Percentiles rank a stretch among this genome's conserved stretches.
Conservation (phyloP, 768 basidiomycete species). For the Panus rudis region DNA sequence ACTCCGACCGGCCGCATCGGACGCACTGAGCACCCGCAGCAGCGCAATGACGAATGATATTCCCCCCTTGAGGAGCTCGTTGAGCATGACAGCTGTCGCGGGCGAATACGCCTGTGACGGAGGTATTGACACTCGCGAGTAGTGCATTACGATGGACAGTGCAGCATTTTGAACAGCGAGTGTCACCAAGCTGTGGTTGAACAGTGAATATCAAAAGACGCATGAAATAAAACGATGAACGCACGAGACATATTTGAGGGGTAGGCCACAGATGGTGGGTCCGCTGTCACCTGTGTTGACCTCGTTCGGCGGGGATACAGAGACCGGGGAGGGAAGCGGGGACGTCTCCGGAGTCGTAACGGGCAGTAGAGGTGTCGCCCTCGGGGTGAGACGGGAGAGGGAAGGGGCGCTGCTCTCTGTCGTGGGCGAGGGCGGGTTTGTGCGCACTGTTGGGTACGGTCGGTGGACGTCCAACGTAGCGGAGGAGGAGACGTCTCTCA, state of each 20-base stretch:
- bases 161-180: constrained; percentile 94
- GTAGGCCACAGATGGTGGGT: constrained; percentile 62
- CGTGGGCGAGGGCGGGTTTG: constrained; percentile 38
- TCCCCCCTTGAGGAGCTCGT: constrained; percentile 88
- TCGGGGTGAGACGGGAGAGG: constrained; percentile 17
- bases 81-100: constrained; percentile 88
- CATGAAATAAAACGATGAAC: constrained; percentile 21
- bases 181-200: constrained; percentile 55
- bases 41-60: constrained; percentile 88
- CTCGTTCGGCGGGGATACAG: constrained; percentile 7
- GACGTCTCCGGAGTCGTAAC: constrained; percentile 7
- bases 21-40: constrained; percentile 2
- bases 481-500: constrained; percentile 18
- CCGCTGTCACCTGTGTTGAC: constrained; percentile 17
- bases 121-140: constrained; percentile 87
- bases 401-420: constrained; percentile 19
- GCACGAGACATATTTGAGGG: constrained; percentile 77
- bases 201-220: constrained; percentile 3
- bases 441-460: constrained; percentile 45
- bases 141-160: constrained; percentile 96
- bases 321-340: constrained; percentile 14
- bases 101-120: constrained; percentile 82
- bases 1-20: constrained; percentile 6
- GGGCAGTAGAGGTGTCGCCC: constrained; percentile 27
- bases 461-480: constrained; percentile 52